phyloP scores from a whole-genome alignment of 805 yeast genomes.

The Sugiyamaella lignohabitans region DNA sequence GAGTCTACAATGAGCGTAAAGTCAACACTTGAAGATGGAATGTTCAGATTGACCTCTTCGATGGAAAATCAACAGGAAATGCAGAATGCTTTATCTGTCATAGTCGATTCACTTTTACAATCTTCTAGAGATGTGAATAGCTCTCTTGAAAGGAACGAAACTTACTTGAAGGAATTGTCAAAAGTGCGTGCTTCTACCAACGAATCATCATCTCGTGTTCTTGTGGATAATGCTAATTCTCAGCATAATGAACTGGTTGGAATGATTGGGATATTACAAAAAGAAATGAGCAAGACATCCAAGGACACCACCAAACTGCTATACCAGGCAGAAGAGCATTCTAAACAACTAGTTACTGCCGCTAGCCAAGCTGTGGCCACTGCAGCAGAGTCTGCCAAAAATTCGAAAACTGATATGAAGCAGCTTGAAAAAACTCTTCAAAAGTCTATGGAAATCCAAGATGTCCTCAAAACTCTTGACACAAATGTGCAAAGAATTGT shows the following conservation, averaged over 20 bases:
- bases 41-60: slow-evolving; percentile 7
- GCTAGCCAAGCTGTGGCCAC: neutral
- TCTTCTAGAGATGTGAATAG: slow-evolving; percentile 12
- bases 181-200: neutral
- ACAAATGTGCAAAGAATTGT: neutral
- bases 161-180: slow-evolving; percentile 5
- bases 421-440: neutral
- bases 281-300: neutral
- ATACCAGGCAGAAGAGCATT: neutral
- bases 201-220: too few species aligned
- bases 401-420: neutral
- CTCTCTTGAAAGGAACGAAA: slow-evolving; percentile 11
- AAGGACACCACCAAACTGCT: neutral
- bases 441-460: neutral
- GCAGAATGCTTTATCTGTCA: slow-evolving; percentile 13
- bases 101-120: slow-evolving; percentile 17
- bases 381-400: neutral
- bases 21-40: slow-evolving; percentile 13
- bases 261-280: neutral
- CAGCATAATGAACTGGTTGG: neutral
- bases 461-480: neutral
- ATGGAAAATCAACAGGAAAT: slow-evolving; percentile 15
- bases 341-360: neutral
- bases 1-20: slow-evolving; percentile 16
- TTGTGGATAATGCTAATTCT: neutral